Evolutionary conservation across 1,284 basidiomycete species (phyloP).

Genomic region (Heterobasidion occidentale): DNA sequence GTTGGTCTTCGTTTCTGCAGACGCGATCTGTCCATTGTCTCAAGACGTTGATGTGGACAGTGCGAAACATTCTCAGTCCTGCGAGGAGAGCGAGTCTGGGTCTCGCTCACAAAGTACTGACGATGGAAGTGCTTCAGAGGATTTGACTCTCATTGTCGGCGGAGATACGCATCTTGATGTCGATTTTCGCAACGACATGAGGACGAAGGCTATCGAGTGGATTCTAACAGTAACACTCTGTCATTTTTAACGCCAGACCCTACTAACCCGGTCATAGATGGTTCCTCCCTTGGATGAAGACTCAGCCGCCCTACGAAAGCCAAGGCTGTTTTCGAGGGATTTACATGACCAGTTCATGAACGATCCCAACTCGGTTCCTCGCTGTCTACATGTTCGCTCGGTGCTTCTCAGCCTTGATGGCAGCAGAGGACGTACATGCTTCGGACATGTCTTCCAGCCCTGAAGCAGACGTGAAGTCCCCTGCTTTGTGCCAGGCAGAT

Average conservation of each 20-base stretch:
- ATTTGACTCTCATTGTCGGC: too few species aligned
- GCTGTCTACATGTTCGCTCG: constrained; percentile 9
- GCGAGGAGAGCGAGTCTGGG: too few species aligned
- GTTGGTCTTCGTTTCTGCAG: background rate
- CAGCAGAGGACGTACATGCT: background rate
- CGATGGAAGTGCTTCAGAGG: too few species aligned
- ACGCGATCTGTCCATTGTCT: background rate
- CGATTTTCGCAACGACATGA: too few species aligned
- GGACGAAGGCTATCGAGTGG: constrained; percentile 6
- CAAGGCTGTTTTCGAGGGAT: constrained; percentile 6
- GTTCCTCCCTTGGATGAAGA: background rate
- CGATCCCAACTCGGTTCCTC: constrained; percentile 10
- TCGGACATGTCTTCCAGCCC: background rate
- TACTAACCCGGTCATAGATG: background rate
- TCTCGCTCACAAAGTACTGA: too few species aligned
- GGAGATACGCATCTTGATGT: too few species aligned
- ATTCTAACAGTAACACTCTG: constrained; percentile 8
- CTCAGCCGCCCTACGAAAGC: background rate
- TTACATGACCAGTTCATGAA: constrained; percentile 10
- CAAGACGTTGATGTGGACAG: background rate
- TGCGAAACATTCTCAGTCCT: background rate
- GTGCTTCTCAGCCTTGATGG: constrained; percentile 2
- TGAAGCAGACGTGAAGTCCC: background rate
- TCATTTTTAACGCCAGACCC: too few species aligned
- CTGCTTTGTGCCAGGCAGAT: background rate